These are phyloP conservation scores for Fraxinus ornus DNA, from an alignment of 305 asterid genomes.

Conservation along the genomic window DNA sequence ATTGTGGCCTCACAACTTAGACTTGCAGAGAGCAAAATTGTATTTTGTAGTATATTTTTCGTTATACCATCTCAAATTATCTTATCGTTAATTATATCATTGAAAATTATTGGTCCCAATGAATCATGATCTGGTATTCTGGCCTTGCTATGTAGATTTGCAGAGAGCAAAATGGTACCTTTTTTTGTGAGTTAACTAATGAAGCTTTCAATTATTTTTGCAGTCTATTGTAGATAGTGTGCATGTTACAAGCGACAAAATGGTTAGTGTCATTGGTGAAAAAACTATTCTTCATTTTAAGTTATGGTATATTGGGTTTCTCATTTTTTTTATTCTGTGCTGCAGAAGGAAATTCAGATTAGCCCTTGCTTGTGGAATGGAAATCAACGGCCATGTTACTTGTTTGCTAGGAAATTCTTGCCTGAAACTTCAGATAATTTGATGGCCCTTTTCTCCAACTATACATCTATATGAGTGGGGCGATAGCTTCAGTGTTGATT, in stretches of 20 bases:
- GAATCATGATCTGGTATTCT: neutral
- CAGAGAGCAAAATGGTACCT: neutral
- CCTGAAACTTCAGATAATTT: conserved; percentile 52
- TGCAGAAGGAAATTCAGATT: conserved; percentile 44
- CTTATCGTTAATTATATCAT: neutral
- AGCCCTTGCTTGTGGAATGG: conserved; percentile 57
- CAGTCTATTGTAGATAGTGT: conserved; percentile 80
- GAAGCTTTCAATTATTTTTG: conserved; percentile 19
- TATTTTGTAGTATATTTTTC: neutral
- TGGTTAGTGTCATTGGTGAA: conserved; percentile 40
- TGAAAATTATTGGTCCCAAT: neutral
- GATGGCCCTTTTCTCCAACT: conserved; percentile 45
- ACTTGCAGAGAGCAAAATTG: neutral
- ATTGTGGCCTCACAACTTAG: neutral
- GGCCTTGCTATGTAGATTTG: neutral
- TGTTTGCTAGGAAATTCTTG: conserved; percentile 58
- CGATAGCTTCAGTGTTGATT: conserved; percentile 26
- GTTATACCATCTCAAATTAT: neutral
- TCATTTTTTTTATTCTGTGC: neutral
- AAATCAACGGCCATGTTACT: conserved; percentile 55
- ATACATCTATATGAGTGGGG: conserved; percentile 34
- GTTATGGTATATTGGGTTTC: neutral
- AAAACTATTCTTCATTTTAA: neutral
- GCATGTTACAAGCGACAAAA: conserved; percentile 78
- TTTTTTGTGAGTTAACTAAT: neutral